phyloP scores from a whole-genome alignment of 2,329 filamentous ascomycete genomes.

The Aschersonia sp. region DNA sequence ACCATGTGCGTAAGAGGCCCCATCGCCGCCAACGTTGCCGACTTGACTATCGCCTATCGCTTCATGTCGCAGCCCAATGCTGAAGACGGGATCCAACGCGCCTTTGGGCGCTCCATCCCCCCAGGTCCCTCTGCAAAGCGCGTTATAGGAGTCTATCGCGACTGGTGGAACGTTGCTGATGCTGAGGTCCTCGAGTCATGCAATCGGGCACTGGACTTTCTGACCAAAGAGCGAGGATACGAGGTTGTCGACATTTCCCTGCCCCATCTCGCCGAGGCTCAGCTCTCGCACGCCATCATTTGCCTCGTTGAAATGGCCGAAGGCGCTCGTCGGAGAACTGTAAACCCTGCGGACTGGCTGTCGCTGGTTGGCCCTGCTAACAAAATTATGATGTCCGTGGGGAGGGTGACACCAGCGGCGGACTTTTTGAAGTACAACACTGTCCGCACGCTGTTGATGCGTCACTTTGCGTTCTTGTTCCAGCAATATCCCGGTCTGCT shows the following conservation, averaged over 20 bases:
- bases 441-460: slow-evolving; percentile 63
- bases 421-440: slow-evolving; percentile 64
- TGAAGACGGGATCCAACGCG: slow-evolving; percentile 39
- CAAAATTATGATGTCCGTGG: slow-evolving; percentile 53
- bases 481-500: slow-evolving; percentile 58
- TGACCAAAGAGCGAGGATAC: slow-evolving; percentile 34
- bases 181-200: slow-evolving; percentile 47
- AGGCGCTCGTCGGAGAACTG: slow-evolving; percentile 25
- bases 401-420: slow-evolving; percentile 44
- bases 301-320: slow-evolving; percentile 59
- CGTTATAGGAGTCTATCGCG: slow-evolving; percentile 56
- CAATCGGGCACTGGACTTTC: slow-evolving; percentile 44
- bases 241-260: slow-evolving; percentile 45
- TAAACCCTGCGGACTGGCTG: slow-evolving; percentile 33
- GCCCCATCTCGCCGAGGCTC: slow-evolving; percentile 54
- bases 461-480: slow-evolving; percentile 60
- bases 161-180: slow-evolving; percentile 35
- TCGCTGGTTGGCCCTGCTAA: slow-evolving; percentile 49
- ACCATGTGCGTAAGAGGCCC: slow-evolving; percentile 55
- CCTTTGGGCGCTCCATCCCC: slow-evolving; percentile 45
- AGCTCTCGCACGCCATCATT: slow-evolving; percentile 62
- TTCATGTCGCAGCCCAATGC: slow-evolving; percentile 63
- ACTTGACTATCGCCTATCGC: slow-evolving; percentile 72
- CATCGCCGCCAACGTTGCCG: slow-evolving; percentile 59
- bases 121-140: slow-evolving; percentile 31